Evolutionary conservation across 495 filamentous ascomycete genomes (phyloP).

Genomic region (Penicillium paradoxum): DNA sequence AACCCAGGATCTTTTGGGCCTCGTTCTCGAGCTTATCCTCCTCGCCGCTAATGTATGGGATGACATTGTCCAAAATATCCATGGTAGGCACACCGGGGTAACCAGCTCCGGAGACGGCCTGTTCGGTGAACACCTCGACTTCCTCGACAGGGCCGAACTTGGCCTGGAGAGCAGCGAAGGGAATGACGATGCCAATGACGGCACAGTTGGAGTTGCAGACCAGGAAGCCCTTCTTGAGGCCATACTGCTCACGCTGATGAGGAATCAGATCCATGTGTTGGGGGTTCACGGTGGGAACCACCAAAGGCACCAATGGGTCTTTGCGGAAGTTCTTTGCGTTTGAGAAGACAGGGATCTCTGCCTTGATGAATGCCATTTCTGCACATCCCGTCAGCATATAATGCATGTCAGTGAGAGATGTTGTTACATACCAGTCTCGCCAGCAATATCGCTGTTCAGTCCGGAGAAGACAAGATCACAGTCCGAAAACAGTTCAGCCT

Average conservation of each 20-base stretch:
- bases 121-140: conserved; percentile 81
- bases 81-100: conserved; percentile 79
- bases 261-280: conserved; percentile 73
- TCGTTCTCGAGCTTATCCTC: conserved; percentile 86
- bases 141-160: conserved; percentile 68
- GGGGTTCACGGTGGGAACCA: conserved; percentile 81
- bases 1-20: conserved; percentile 78
- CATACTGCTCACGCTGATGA: conserved; percentile 62
- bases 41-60: conserved; percentile 82
- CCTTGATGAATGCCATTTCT: conserved; percentile 77
- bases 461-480: conserved; percentile 89
- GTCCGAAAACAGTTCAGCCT: conserved; percentile 65
- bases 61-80: conserved; percentile 75
- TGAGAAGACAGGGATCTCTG: conserved; percentile 76
- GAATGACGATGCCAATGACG: conserved; percentile 83
- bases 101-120: conserved; percentile 82
- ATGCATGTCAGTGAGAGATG: background rate
- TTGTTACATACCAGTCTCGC: conserved; percentile 59
- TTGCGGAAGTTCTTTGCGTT: conserved; percentile 88
- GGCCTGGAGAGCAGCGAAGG: conserved; percentile 76
- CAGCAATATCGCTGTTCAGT: conserved; percentile 78
- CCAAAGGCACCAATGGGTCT: conserved; percentile 75
- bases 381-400: background rate
- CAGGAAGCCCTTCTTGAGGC: conserved; percentile 71
- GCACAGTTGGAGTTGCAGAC: conserved; percentile 91